A percentile compares a stretch with the other conserved stretches of the same genome.
These are phyloP conservation scores for Claviceps capensis DNA, from an alignment of 2,329 filamentous ascomycete genomes.

Conservation along the genomic window DNA sequence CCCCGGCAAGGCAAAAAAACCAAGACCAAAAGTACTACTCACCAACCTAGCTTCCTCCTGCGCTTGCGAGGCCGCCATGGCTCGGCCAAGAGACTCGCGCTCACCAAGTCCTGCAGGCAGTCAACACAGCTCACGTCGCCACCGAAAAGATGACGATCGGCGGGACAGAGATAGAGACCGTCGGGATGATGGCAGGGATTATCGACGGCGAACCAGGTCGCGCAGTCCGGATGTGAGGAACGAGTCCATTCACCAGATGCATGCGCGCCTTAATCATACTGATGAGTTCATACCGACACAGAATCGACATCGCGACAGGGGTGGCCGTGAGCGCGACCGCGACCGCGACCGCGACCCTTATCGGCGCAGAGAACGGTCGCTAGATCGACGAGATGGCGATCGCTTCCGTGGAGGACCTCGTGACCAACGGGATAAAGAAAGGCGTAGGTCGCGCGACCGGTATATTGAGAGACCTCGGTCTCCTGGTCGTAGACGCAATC, in stretches of 20 bases:
- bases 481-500: conserved; percentile 43
- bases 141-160: conserved; percentile 46
- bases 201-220: conserved; percentile 44
- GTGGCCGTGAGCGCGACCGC: conserved; percentile 20
- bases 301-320: conserved; percentile 46
- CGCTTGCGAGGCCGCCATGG: conserved; percentile 36
- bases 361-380: conserved; percentile 55
- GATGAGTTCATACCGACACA: conserved; percentile 26
- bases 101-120: conserved; percentile 92
- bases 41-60: conserved; percentile 26
- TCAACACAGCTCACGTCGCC: conserved; percentile 59
- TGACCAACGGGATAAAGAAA: conserved; percentile 42
- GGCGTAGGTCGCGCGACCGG: conserved; percentile 50
- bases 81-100: conserved; percentile 56
- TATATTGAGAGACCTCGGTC: conserved; percentile 45
- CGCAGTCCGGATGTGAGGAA: conserved; percentile 49
- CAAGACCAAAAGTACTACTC: conserved; percentile 23
- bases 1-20: neutral
- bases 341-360: conserved; percentile 40
- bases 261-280: conserved; percentile 19
- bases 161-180: conserved; percentile 38
- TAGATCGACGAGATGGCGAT: conserved; percentile 54
- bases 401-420: conserved; percentile 46
- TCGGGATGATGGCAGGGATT: conserved; percentile 34
- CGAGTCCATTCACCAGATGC: conserved; percentile 7